Evolutionary conservation across 1,139 yeast genomes (phyloP).

Genomic region (Geotrichum aggregatum): DNA sequence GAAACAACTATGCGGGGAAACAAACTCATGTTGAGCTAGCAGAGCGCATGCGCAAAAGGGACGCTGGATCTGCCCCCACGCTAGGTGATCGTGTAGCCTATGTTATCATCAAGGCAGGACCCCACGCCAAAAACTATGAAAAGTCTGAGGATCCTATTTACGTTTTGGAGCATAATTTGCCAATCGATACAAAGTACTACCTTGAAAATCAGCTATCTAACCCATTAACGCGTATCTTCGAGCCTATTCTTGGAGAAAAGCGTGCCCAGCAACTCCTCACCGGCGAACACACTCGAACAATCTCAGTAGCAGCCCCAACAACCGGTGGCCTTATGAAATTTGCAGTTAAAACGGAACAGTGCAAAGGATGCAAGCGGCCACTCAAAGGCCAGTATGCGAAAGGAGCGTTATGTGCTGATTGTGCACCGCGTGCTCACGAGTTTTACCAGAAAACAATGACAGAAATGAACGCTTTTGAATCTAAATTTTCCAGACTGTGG

Average conservation of each 20-base stretch:
- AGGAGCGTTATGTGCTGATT: slow-evolving; percentile 79
- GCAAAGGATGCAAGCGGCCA: slow-evolving; percentile 85
- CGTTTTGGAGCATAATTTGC: slow-evolving; percentile 85
- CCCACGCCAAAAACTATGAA: slow-evolving; percentile 84
- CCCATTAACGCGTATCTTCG: slow-evolving; percentile 89
- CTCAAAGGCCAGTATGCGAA: slow-evolving; percentile 56
- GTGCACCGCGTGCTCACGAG: slow-evolving; percentile 69
- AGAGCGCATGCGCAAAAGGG: slow-evolving; percentile 93
- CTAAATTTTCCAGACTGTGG: slow-evolving; percentile 86
- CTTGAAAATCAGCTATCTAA: slow-evolving; percentile 89
- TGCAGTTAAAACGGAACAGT: slow-evolving; percentile 82
- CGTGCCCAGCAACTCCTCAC: slow-evolving; percentile 67
- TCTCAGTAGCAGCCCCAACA: slow-evolving; percentile 61
- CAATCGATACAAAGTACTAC: slow-evolving; percentile 92
- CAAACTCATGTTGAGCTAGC: slow-evolving; percentile 97
- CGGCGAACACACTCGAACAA: slow-evolving; percentile 81
- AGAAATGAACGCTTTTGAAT: slow-evolving; percentile 74
- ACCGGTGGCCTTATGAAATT: slow-evolving; percentile 84
- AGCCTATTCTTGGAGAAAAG: slow-evolving; percentile 87
- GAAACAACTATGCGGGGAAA: slow-evolving; percentile 88
- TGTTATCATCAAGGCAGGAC: slow-evolving; percentile 78
- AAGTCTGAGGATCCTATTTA: slow-evolving; percentile 95
- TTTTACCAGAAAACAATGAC: slow-evolving; percentile 75
- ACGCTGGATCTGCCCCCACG: slow-evolving; percentile 94
- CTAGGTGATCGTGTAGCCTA: slow-evolving; percentile 98